A percentile compares a stretch with the other conserved stretches of the same genome.
Evolutionary conservation across 139 green algal species (phyloP).

Genomic region (Diplosphaera chodatii): DNA sequence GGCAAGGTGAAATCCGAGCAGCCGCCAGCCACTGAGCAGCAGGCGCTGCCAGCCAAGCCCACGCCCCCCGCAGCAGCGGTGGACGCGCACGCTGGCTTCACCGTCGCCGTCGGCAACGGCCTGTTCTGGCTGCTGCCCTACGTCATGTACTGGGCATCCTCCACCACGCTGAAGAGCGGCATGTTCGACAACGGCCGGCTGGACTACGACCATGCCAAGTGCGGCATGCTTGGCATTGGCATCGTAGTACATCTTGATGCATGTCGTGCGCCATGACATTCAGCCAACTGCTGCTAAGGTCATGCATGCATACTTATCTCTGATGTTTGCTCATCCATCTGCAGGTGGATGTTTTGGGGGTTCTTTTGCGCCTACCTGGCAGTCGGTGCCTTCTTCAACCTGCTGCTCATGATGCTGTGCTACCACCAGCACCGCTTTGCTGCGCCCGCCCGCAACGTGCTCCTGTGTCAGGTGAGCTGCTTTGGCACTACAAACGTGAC

Average conservation of each 20-base stretch:
- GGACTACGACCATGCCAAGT: background rate
- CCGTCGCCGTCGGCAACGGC: constrained; percentile 8
- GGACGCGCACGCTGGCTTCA: constrained; percentile 1
- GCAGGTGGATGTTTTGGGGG: constrained; percentile 13
- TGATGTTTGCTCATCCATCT: too few species aligned
- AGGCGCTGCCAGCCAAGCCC: too few species aligned
- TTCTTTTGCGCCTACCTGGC: constrained; percentile 12
- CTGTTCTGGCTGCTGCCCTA: constrained; percentile 12
- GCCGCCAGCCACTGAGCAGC: too few species aligned
- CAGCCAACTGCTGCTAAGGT: too few species aligned
- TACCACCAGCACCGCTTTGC: constrained; percentile 8
- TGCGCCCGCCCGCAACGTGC: background rate
- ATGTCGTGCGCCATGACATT: too few species aligned
- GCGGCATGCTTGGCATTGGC: too few species aligned
- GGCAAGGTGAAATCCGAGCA: background rate
- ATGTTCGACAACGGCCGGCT: constrained; percentile 12
- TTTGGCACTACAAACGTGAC: too few species aligned
- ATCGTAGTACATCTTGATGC: too few species aligned
- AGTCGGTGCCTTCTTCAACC: constrained; percentile 11
- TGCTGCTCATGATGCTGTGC: constrained; percentile 7
- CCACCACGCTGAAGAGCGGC: background rate
- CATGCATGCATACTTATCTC: too few species aligned
- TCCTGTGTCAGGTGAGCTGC: too few species aligned
- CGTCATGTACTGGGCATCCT: constrained; percentile 9
- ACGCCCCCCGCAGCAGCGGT: too few species aligned